Base-by-base conservation (phyloP, 1,139 yeast species). In the Dujonia santamariae region DNA sequence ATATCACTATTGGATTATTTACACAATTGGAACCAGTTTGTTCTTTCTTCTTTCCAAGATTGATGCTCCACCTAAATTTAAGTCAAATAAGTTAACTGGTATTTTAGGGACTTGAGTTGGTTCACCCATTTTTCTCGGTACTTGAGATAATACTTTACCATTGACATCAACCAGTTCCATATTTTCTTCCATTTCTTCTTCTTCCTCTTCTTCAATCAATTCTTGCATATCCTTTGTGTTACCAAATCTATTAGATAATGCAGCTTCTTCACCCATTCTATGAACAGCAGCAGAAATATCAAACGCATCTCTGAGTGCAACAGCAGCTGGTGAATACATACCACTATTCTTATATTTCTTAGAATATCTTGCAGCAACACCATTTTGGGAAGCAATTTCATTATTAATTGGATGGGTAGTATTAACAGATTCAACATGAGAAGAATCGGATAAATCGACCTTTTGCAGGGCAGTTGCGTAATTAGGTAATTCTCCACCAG, bases 231-330 rank as follows among this genome's bases (percentile, higher is more conserved):
- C 48, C 17, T 44, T 43, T 9, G 53, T 47, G 20, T 45, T 44
- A 26, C 54, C 45, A 31, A 54, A 54, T 33, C 56, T 61, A 31
- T 61, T 58, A 16, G 66, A 56, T 30, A 79, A 61, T 2, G 78
- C 74, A 16, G 81, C 82, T 52, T 87, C 97, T 60, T 86, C 96
- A 26, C 90, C 96, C 70, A 79, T 78, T 57, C 98, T 80, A 54
- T 88, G 96, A 7, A 92, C 95, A 0, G 97, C 97, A 39, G 94
- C 81, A 14, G 96, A 83, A 12, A 92, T 85, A 53, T 92, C 98
- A 60, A 90, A 90, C 7, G 96, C 97, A 51, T 92, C 98, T 48
- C 88, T 82, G 67, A 92, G 75, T 0, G 95, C 95, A 36, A 83
- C 86, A 0, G 94, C 94, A 5, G 94, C 96, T 4, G 97, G 97